Evolutionary conservation across 2,329 filamentous ascomycete species (phyloP).

Genomic region (Hypoxylon sp.): DNA sequence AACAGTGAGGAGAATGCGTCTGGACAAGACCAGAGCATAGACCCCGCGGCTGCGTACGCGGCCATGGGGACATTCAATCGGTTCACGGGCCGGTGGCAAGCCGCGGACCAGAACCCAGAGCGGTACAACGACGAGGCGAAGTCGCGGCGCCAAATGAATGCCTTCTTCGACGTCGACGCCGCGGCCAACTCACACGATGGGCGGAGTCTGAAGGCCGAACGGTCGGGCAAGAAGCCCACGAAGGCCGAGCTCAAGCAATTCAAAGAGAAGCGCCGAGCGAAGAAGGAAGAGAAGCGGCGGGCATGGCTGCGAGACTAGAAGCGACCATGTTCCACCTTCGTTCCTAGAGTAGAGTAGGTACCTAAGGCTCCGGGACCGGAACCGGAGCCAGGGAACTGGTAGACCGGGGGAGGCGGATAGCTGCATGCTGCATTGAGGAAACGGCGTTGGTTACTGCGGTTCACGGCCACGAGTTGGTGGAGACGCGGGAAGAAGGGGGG

Average conservation of each 20-base stretch:
- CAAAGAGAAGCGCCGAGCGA: constrained; percentile 88
- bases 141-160: constrained; percentile 88
- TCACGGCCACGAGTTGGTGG: constrained; percentile 8
- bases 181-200: constrained; percentile 93
- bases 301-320: constrained; percentile 87
- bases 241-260: constrained; percentile 92
- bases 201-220: constrained; percentile 90
- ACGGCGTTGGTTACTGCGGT: constrained; percentile 35
- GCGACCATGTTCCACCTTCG: neutral
- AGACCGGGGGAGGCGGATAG: constrained; percentile 10
- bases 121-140: constrained; percentile 90
- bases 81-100: constrained; percentile 88
- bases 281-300: constrained; percentile 93
- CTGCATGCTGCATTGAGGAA: constrained; percentile 36
- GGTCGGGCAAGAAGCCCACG: constrained; percentile 84
- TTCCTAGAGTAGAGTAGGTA: neutral
- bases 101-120: constrained; percentile 75
- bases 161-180: constrained; percentile 95
- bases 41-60: constrained; percentile 67
- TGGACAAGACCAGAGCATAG: constrained; percentile 54
- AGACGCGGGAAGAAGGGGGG: neutral
- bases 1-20: constrained; percentile 59
- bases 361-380: neutral
- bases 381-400: constrained; percentile 1
- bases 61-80: constrained; percentile 88